Evolutionary conservation across 768 basidiomycete species (phyloP).

Genomic region (Leccinum variicolor): DNA sequence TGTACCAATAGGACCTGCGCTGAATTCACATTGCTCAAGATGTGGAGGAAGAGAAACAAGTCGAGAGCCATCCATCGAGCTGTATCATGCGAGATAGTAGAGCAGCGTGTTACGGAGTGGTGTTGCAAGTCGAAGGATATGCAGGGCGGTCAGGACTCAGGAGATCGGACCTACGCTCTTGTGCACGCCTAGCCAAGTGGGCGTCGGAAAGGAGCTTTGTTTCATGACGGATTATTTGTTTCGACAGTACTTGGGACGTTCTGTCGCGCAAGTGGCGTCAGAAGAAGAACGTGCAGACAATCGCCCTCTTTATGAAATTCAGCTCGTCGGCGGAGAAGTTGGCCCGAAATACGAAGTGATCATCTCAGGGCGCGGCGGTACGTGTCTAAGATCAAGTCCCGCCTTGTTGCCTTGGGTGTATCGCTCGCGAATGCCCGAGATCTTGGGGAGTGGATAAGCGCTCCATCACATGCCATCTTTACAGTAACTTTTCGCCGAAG

Average conservation of each 20-base stretch:
- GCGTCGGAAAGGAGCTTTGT: too few species aligned
- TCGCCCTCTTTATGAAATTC: slow-evolving; percentile 88
- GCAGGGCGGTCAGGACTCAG: too few species aligned
- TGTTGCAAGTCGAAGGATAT: too few species aligned
- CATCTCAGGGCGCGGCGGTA: slow-evolving; percentile 92
- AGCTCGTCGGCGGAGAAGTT: slow-evolving; percentile 88
- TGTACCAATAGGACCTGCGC: neutral
- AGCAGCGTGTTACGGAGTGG: too few species aligned
- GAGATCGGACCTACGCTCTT: too few species aligned
- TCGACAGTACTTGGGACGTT: slow-evolving; percentile 66
- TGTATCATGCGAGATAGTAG: too few species aligned
- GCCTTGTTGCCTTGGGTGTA: neutral
- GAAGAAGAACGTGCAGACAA: slow-evolving; percentile 89
- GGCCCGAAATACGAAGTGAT: slow-evolving; percentile 95
- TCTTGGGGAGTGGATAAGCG: too few species aligned
- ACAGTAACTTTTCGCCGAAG: too few species aligned
- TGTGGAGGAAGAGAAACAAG: neutral
- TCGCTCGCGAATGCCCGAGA: neutral
- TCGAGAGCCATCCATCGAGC: neutral
- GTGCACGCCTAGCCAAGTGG: too few species aligned
- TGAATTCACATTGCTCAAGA: neutral
- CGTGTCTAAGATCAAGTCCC: slow-evolving; percentile 37
- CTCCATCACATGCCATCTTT: too few species aligned
- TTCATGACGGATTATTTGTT: too few species aligned
- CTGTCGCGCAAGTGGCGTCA: slow-evolving; percentile 92